phyloP scores from a whole-genome alignment of 495 filamentous ascomycete genomes.

The Podospora australis region DNA sequence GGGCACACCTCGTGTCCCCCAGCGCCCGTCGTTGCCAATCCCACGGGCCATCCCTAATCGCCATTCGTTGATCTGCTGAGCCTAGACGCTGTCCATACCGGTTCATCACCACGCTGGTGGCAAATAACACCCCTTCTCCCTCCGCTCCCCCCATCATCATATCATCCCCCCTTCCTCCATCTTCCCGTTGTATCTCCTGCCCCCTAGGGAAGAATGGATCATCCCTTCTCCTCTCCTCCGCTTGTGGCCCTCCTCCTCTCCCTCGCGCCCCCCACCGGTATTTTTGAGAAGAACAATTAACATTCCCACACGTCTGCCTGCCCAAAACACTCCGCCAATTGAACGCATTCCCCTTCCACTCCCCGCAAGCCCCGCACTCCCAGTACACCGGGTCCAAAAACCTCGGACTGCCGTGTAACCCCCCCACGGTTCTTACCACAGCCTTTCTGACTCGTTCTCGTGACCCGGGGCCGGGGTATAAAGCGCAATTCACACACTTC shows the following conservation, averaged over 20 bases:
- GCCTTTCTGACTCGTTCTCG: not conserved
- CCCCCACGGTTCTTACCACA: constrained; percentile 19
- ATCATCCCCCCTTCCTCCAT: not conserved
- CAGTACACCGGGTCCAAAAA: constrained; percentile 24
- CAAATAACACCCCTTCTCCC: constrained; percentile 5
- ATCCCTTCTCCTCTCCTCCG: too few species aligned
- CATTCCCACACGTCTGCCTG: too few species aligned
- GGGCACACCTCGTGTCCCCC: constrained; percentile 13
- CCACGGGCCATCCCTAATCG: constrained; percentile 22
- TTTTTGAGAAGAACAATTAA: too few species aligned
- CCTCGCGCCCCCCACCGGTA: not conserved
- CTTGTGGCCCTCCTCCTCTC: not conserved
- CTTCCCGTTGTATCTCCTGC: too few species aligned
- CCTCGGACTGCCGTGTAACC: constrained; percentile 14
- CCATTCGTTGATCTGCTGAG: constrained; percentile 21
- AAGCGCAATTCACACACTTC: constrained; percentile 19
- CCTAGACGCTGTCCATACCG: constrained; percentile 24
- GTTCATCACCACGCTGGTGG: constrained; percentile 21
- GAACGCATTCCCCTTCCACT: constrained; percentile 22
- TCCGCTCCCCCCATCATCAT: not conserved
- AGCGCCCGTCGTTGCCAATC: constrained; percentile 20
- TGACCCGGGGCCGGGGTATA: constrained; percentile 6
- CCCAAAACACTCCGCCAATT: constrained; percentile 7
- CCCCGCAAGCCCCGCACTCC: constrained; percentile 23
- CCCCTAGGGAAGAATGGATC: too few species aligned